Conservation (phyloP, 306 rosid genomes). For the Cicer bijugum region DNA sequence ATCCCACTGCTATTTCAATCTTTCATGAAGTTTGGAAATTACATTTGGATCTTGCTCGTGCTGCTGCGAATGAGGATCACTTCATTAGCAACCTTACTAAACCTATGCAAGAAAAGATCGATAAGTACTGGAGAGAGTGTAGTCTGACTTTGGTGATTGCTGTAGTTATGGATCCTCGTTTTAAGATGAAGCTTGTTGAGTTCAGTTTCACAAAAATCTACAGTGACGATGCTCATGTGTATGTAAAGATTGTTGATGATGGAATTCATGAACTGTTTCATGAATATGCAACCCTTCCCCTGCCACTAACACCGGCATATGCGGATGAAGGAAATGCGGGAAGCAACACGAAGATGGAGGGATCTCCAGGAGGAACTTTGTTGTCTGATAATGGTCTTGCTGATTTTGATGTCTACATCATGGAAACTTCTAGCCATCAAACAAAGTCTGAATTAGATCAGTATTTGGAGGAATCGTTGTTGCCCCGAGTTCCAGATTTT, state of each 20-base stretch:
- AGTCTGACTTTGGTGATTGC: conserved; percentile 79
- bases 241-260: conserved; percentile 78
- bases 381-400: conserved; percentile 75
- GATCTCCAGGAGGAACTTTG: conserved; percentile 58
- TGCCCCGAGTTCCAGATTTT: conserved; percentile 83
- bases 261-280: conserved; percentile 88
- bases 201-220: conserved; percentile 84
- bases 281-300: conserved; percentile 75
- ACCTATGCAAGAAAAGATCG: conserved; percentile 68
- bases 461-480: conserved; percentile 83
- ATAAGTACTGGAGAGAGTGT: conserved; percentile 81
- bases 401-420: conserved; percentile 86
- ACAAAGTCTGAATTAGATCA: conserved; percentile 87
- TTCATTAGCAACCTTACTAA: conserved; percentile 57
- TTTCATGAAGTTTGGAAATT: conserved; percentile 92
- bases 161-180: conserved; percentile 97
- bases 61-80: conserved; percentile 64
- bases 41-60: conserved; percentile 72
- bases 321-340: conserved; percentile 68
- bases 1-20: conserved; percentile 67
- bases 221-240: conserved; percentile 70
- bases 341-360: conserved; percentile 49
- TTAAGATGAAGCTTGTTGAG: conserved; percentile 97
- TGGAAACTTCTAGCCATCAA: conserved; percentile 88
- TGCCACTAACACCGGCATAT: conserved; percentile 79